Percentiles rank a stretch among this genome's conserved stretches.
phyloP scores from a whole-genome alignment of 257 asterid species.

The Capsicum baccatum region DNA sequence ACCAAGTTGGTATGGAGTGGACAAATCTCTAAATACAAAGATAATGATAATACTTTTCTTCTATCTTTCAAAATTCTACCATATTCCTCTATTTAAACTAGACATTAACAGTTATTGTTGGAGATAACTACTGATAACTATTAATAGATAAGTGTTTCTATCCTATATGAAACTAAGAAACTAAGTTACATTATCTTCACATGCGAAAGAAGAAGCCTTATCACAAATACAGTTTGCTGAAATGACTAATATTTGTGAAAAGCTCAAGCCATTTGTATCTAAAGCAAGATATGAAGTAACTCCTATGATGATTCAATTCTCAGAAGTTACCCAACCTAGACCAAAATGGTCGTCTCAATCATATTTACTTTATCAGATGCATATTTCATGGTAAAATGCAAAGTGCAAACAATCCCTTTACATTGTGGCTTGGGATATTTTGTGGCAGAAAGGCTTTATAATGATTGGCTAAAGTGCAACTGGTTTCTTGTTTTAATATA shows the following conservation, averaged over 20 bases:
- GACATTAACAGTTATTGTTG: no score
- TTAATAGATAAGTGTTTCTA: no score
- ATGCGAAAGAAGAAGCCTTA: no score
- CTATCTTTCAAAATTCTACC: no score
- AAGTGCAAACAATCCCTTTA: not conserved
- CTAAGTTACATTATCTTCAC: no score
- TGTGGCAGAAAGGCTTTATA: not conserved
- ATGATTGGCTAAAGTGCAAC: not conserved
- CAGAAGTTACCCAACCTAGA: not conserved
- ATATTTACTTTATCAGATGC: not conserved
- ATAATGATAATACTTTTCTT: no score
- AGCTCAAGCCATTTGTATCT: not conserved
- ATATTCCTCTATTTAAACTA: no score
- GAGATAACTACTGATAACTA: no score
- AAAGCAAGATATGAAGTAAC: not conserved
- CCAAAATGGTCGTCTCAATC: not conserved
- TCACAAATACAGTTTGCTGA: not conserved
- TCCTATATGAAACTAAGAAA: no score
- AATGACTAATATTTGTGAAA: not conserved
- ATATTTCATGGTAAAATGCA: not conserved
- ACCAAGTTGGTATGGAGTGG: no score
- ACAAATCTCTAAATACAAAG: no score
- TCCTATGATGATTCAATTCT: not conserved
- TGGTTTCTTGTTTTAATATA: not conserved
- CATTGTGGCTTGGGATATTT: no score